These are phyloP conservation scores for Lactarius quietus DNA, from an alignment of 768 basidiomycete genomes.

Conservation along the genomic window DNA sequence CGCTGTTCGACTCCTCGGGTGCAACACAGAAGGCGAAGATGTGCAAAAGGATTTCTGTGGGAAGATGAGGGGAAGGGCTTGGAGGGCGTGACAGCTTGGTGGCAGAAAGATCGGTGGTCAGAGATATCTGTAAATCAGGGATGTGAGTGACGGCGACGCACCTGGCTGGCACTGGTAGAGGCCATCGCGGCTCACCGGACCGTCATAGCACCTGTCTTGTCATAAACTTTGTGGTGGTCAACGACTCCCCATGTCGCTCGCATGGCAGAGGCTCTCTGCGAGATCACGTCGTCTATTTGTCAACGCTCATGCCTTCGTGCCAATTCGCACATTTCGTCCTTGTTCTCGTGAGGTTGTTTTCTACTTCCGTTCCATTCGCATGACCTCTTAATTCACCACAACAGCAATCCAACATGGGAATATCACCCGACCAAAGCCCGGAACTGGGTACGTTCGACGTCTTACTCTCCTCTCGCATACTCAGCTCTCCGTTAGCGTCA, in stretches of 20 bases:
- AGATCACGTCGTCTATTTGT: conserved; percentile 1
- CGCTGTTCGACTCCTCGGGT: conserved; percentile 18
- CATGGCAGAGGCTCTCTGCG: conserved; percentile 12
- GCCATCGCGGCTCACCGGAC: conserved; percentile 6
- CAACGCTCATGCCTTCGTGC: neutral
- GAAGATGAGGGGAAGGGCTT: conserved; percentile 10
- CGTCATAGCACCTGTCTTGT: neutral
- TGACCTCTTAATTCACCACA: neutral
- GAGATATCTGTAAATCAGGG: neutral
- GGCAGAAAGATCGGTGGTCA: neutral
- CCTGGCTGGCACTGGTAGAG: conserved; percentile 8
- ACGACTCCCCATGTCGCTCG: conserved; percentile 1
- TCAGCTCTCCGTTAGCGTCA: conserved; percentile 54
- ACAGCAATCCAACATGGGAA: conserved; percentile 43
- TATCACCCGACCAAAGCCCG: conserved; percentile 58
- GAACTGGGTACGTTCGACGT: conserved; percentile 53
- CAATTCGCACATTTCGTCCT: conserved; percentile 4
- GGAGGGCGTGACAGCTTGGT: neutral
- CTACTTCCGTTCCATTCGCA: neutral
- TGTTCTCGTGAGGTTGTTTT: conserved; percentile 8
- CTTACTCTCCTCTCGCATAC: neutral
- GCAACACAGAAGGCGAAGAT: conserved; percentile 23
- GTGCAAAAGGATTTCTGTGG: conserved; percentile 26
- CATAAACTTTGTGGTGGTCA: too few species aligned
- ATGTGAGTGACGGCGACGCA: neutral